Evolutionary conservation across 2,329 filamentous ascomycete species (phyloP), one percentile per base, ranked within the genome.

Genomic region (Paraphoma sp.): DNA sequence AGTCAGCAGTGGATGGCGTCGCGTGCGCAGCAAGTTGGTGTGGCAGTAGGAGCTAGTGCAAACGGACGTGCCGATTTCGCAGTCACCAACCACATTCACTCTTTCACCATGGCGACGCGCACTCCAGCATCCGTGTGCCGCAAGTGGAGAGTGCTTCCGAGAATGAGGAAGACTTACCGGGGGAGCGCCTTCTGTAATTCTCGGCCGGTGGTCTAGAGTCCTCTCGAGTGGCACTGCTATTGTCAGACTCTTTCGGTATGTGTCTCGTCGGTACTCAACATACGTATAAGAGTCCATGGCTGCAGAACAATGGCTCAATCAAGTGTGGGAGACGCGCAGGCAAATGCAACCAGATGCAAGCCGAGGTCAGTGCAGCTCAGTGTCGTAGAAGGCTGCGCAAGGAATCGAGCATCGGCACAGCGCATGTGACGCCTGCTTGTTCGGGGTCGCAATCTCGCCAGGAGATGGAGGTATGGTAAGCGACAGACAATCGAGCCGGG

Each of bases 141-240:
- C 23, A 23, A 23, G 23, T 23, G 23, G 23, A 23, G 23, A 23
- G 3, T 2, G 23, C 23, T 6, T 36, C 6, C 7, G 33, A 10
- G 14, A 36, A 38, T 16, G 28, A 54, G 29, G 33, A 33, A 62
- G 45, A 41, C 87, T 73, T 83, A 91, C 89, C 88, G 75, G 89
- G 89, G 66, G 89, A 91, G 73, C 89, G 84, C 58, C 84, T 85
- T 56, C 88, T 84, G 52, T 78, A 78, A 5, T 71, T 71, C 56
- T 78, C 77, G 12, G 62, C 57, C 9, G 70, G 61, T 10, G 74
- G 68, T 65, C 89, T 88, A 61, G 87, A 88, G 42, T 79, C 82
- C 68, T 90, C 87, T 47, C 80, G 79, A 57, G 65, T 65, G 30
- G 60, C 58, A 54, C 57, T 68, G 48, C 41, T 53, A 36, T 29